These are phyloP conservation scores for Lathyrus aphaca DNA, from an alignment of 306 rosid species.

Conservation along the genomic window DNA sequence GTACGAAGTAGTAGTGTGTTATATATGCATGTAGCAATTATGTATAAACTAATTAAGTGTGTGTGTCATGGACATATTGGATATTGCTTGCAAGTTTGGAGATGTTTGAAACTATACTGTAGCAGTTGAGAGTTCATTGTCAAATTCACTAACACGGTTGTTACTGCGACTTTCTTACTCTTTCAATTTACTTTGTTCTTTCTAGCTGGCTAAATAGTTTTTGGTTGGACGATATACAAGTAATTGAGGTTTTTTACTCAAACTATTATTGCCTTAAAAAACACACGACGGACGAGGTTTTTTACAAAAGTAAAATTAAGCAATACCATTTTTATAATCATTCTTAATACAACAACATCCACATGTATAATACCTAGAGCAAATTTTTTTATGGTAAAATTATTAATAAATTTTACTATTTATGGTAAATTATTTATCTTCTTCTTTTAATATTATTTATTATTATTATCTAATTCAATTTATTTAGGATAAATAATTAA, in stretches of 20 bases:
- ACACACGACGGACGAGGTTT: background rate
- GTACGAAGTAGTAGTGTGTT: slow-evolving; percentile 32
- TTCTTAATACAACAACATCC: no score
- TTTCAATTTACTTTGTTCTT: background rate
- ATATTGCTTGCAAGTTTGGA: slow-evolving; percentile 56
- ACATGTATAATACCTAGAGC: no score
- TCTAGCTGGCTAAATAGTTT: background rate
- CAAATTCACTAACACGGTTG: slow-evolving; percentile 30
- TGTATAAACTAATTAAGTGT: slow-evolving; percentile 46
- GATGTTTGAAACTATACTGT: slow-evolving; percentile 41
- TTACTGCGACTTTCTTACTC: slow-evolving; percentile 1
- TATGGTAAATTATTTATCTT: no score
- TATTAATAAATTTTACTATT: no score
- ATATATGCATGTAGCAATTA: slow-evolving; percentile 29
- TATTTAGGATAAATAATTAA: no score
- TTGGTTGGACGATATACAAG: background rate
- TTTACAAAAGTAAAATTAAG: no score
- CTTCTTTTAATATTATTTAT: no score
- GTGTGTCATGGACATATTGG: slow-evolving; percentile 13
- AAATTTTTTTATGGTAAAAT: no score
- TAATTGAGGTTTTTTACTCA: background rate
- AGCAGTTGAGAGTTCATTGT: slow-evolving; percentile 45
- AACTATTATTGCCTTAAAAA: background rate
- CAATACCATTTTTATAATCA: no score
- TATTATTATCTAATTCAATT: no score